Evolutionary conservation across 148 eudicot genomes (phyloP), one percentile per base, ranked within the genome.

Genomic region (Chenopodium quinoa): DNA sequence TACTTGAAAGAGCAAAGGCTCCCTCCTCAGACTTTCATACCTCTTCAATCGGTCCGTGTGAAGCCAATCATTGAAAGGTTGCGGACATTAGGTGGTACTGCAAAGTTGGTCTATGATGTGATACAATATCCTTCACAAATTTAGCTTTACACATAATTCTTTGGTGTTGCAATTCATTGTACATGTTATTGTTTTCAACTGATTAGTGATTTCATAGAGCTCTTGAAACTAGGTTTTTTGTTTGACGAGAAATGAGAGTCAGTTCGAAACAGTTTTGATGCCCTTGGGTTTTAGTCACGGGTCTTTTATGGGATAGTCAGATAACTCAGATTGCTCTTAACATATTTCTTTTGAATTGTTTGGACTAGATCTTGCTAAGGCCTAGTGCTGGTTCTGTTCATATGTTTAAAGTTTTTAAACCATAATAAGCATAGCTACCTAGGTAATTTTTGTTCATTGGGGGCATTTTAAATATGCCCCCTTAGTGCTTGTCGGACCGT

Each of bases 11-110:
- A 93, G 73, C 97, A 93, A 76, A 92, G 95, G 86, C 93, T 94
- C 83, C 99, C 99, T 46, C 99, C 99, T 40, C 90, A 88, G 90
- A 96, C 99, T 82, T 96, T 96, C 81, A 96, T 96, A 85, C 98
- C 99, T 82, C 94, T 96, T 85, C 91, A 90, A 83, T 92, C 99
- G 71, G 93, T 96, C 67, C 97, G 98, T 71, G 94, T 96, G 80
- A 96, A 92, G 88, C 94, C 97, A 83, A 83, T 94, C 44, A 73
- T 78, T 62, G 98, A 96, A 91, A 93, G 86, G 88, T 54, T 93
- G 85, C 95, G 99, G 75, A 90, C 95, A 34, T 85, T 96, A 80
- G 92, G 91, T 29, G 94, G 94, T 72, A 89, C 92, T 72, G 95
- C 99, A 47, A 96, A 88, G 91, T 89, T 96, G 90, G 83, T 94